These are phyloP conservation scores for Berberis thunbergii DNA, from an alignment of 164 flowering plant species.

Conservation along the genomic window DNA sequence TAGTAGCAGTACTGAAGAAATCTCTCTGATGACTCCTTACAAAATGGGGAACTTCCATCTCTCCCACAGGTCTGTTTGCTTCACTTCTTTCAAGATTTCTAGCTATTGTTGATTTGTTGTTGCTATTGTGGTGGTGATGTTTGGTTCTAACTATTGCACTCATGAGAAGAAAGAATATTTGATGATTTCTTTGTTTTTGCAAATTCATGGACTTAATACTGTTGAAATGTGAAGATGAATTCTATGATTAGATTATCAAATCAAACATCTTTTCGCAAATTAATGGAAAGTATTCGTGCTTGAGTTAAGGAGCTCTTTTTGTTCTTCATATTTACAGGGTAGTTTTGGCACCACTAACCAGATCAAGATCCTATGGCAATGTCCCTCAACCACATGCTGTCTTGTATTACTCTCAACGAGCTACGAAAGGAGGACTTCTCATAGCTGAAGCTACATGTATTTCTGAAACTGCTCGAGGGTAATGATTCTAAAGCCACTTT, in stretches of 20 bases:
- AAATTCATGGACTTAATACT: no score
- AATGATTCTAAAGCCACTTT: not conserved
- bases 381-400: conserved; percentile 51
- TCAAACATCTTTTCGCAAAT: not conserved
- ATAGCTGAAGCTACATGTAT: not conserved
- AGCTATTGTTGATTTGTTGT: no score
- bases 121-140: no score
- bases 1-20: no score
- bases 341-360: conserved; percentile 44
- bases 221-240: no score
- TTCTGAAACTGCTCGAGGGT: not conserved
- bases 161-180: no score
- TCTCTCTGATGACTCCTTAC: conserved; percentile 8
- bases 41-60: conserved; percentile 20
- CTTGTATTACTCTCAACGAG: conserved; percentile 45
- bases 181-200: no score
- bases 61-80: conserved; percentile 29
- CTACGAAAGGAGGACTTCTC: no score
- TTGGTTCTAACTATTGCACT: no score
- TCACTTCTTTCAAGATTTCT: no score
- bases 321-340: conserved; percentile 18
- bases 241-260: no score
- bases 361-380: conserved; percentile 34
- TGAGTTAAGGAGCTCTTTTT: not conserved
- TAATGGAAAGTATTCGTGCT: not conserved